Evolutionary conservation across 306 rosid genomes (phyloP), one percentile per base, ranked within the genome.

Genomic region (Delonix regia): DNA sequence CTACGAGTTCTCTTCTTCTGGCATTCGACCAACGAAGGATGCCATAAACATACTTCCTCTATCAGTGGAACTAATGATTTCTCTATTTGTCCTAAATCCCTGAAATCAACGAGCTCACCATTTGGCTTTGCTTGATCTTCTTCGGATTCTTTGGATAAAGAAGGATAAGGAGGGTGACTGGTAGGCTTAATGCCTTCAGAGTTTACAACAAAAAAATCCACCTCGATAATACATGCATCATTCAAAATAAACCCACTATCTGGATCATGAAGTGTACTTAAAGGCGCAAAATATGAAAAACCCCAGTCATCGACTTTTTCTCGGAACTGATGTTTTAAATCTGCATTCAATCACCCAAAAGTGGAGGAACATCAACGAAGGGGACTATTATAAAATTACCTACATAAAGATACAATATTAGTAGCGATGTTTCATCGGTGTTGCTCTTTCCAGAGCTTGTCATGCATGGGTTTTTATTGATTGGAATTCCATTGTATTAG

Each of bases 311-410:
- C 0, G 4, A 0, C 1, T 0, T 52, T 8, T 19, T 4, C 59
- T n/a, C 11, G 0, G 25, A 19, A 19, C 25, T 52, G 1, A 0
- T 19, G 0, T 1, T 7, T 0, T 6, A n/a, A 0, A 1, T 0
- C 59, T 52, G 59, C 59, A n/a, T 52, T 52, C 22, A 47, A 18
- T 51, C 24, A 51, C 19, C 9, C 9, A 51, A 18, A 7, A 6
- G 8, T 19, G 0, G 9, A 5, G 9, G 41, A 38, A 51, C 1
- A 41, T 41, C 13, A 41, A 41, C 9, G 3, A 41, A 41, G 9
- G 45, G 7, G 39, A 41, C 45, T 41, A 41, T 41, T 41, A 41
- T 41, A 10, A 41, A 8, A 7, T 4, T 41, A 41, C 5, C 33
- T 38, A 38, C 1, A 38, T 38, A 38, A 38, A 38, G 6, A 5